Evolutionary conservation across 2,329 filamentous ascomycete species (phyloP).

Genomic region (Fusarium sp.): DNA sequence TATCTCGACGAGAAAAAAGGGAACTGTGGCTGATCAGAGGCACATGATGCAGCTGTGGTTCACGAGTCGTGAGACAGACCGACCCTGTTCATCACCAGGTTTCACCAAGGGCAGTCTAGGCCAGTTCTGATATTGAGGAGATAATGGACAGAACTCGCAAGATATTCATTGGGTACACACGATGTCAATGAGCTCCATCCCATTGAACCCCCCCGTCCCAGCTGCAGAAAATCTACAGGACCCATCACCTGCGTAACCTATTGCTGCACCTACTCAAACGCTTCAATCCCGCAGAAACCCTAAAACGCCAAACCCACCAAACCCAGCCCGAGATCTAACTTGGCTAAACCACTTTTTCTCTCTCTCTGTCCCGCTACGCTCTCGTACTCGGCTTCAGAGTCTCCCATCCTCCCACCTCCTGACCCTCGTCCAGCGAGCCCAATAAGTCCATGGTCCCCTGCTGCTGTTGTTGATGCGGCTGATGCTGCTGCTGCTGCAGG

Average conservation of each 20-base stretch:
- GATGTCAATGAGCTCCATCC: not conserved
- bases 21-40: conserved; percentile 1
- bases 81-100: conserved; percentile 2
- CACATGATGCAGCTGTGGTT: conserved; percentile 26
- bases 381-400: conserved; percentile 62
- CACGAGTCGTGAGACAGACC: conserved; percentile 20
- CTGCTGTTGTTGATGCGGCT: conserved; percentile 24
- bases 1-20: conserved; percentile 16
- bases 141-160: not conserved
- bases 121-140: not conserved
- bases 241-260: not conserved
- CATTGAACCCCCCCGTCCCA: not conserved
- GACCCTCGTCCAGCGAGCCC: conserved; percentile 62
- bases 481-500: conserved; percentile 45
- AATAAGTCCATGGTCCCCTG: conserved; percentile 54
- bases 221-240: not conserved
- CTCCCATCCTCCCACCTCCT: conserved; percentile 66
- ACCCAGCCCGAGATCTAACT: not conserved
- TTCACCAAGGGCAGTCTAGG: not conserved
- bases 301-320: conserved; percentile 23
- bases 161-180: not conserved
- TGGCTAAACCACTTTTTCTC: not conserved
- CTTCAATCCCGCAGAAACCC: conserved; percentile 9
- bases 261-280: not conserved
- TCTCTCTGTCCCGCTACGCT: conserved; percentile 9